phyloP scores from a whole-genome alignment of 106 monocot genomes.

The Phalaenopsis equestris region DNA sequence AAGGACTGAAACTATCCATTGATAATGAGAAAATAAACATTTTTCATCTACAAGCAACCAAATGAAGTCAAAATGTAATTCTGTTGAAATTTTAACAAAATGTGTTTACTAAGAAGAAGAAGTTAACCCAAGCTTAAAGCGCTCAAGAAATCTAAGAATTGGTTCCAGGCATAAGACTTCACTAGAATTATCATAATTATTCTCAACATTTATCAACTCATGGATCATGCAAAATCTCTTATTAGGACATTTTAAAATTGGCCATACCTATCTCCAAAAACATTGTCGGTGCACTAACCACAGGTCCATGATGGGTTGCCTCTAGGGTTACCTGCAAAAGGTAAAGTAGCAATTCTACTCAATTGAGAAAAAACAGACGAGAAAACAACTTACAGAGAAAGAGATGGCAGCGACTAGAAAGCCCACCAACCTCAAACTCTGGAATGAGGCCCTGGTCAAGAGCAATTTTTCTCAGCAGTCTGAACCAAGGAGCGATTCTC shows the following conservation, averaged over 20 bases:
- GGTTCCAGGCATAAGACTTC: background rate
- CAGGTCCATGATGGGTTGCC: constrained; percentile 97
- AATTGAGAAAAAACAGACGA: background rate
- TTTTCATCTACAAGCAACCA: background rate
- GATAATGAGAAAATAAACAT: background rate
- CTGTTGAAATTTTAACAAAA: background rate
- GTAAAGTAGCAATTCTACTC: background rate
- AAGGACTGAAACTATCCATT: too few relatives aligned
- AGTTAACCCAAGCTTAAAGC: background rate
- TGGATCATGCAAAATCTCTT: background rate
- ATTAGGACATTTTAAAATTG: background rate
- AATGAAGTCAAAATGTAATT: background rate
- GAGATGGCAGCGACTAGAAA: background rate
- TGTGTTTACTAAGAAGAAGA: background rate
- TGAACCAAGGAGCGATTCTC: constrained; percentile 81
- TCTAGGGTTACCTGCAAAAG: constrained; percentile 76
- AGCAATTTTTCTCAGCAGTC: constrained; percentile 69
- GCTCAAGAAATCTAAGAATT: background rate
- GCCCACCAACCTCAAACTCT: constrained; percentile 69
- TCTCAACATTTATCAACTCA: background rate
- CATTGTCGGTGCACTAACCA: constrained; percentile 71
- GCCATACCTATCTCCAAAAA: constrained; percentile 86
- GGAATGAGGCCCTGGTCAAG: constrained; percentile 51
- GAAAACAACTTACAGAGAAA: background rate
- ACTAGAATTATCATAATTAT: background rate